These are phyloP conservation scores for Xylaria digitata DNA, from an alignment of 2,329 filamentous ascomycete genomes.

Conservation along the genomic window DNA sequence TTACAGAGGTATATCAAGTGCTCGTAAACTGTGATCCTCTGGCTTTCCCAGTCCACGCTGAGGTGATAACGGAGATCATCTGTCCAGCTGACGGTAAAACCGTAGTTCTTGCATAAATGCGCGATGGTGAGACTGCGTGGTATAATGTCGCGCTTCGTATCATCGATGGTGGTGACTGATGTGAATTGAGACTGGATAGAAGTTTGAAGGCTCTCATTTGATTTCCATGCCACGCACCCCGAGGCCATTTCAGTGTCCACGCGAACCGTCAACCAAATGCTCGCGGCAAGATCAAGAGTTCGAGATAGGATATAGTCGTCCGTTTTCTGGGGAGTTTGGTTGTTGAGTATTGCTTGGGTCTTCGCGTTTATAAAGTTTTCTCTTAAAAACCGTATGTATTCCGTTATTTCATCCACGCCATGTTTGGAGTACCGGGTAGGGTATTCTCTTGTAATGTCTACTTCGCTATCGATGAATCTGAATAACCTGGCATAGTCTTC, in stretches of 20 bases:
- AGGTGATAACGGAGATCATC: slow-evolving; percentile 2
- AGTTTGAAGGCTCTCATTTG: neutral
- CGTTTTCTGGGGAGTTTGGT: neutral
- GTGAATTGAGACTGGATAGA: slow-evolving; percentile 3
- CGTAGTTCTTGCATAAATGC: slow-evolving; percentile 9
- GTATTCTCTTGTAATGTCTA: neutral
- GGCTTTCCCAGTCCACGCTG: neutral
- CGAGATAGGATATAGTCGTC: neutral
- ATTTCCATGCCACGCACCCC: neutral
- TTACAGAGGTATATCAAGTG: slow-evolving; percentile 22
- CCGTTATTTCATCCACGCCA: slow-evolving; percentile 6
- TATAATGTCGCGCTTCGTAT: slow-evolving; percentile 9
- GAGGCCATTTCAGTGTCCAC: neutral
- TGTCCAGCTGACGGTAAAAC: slow-evolving; percentile 1
- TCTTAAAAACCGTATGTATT: slow-evolving; percentile 15
- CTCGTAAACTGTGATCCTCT: slow-evolving; percentile 22
- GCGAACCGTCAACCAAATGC: slow-evolving; percentile 5
- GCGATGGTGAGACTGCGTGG: slow-evolving; percentile 7
- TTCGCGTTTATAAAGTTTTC: slow-evolving; percentile 2
- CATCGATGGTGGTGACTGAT: neutral
- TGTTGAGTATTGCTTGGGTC: slow-evolving; percentile 1
- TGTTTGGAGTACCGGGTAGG: slow-evolving; percentile 7
- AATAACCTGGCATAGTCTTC: slow-evolving; percentile 8
- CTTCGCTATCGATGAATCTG: neutral
- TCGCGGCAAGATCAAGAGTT: slow-evolving; percentile 18